Conservation (phyloP, 2,329 filamentous ascomycete genomes). For the Periconia macrospinosa region DNA sequence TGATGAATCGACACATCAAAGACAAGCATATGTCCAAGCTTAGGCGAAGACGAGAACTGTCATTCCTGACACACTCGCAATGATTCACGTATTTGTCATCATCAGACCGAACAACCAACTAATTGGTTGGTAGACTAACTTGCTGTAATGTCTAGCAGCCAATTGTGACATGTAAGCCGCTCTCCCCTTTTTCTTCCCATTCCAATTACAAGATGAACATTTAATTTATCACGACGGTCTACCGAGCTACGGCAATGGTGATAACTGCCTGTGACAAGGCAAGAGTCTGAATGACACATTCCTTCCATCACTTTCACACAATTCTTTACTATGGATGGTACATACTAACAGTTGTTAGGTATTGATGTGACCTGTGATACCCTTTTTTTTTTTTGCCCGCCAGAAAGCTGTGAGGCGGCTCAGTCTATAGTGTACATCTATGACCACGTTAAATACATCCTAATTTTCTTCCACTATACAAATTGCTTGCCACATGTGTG, state of each 20-base stretch:
- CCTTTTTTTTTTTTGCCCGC: too few relatives aligned
- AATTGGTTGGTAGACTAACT: slow-evolving; percentile 17
- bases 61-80: slow-evolving; percentile 33
- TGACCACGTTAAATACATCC: too few relatives aligned
- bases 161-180: slow-evolving; percentile 13
- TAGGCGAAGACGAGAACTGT: slow-evolving; percentile 52
- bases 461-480: too few relatives aligned
- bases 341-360: too few relatives aligned
- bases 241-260: slow-evolving; percentile 81
- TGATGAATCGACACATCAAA: slow-evolving; percentile 81
- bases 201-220: slow-evolving; percentile 45
- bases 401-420: too few relatives aligned
- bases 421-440: too few relatives aligned
- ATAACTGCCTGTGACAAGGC: slow-evolving; percentile 78
- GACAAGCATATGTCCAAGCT: slow-evolving; percentile 99
- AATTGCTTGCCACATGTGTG: too few relatives aligned
- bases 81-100: slow-evolving; percentile 16
- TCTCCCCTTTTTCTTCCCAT: neutral
- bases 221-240: slow-evolving; percentile 77
- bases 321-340: too few relatives aligned
- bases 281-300: slow-evolving; percentile 36
- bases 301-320: neutral
- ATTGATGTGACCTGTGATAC: too few relatives aligned
- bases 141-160: neutral
- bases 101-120: slow-evolving; percentile 20